Evolutionary conservation across 805 yeast species (phyloP).

Genomic region (Lachancea sp.): DNA sequence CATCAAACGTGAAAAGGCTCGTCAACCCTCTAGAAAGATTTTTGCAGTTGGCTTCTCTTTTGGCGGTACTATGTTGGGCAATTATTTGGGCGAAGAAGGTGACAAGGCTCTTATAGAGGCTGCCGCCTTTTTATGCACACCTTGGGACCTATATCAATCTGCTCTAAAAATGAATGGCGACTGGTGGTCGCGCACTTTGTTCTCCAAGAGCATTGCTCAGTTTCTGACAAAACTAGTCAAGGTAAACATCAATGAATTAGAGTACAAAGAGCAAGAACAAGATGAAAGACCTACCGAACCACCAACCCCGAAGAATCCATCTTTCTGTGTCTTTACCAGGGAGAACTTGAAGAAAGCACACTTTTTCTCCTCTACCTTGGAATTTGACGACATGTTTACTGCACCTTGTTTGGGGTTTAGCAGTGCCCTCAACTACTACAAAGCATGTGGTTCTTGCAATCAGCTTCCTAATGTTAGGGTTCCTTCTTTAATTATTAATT

Average conservation of each 20-base stretch:
- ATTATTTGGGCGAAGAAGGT: constrained; percentile 65
- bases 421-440: constrained; percentile 55
- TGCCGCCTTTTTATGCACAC: constrained; percentile 56
- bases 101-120: constrained; percentile 47
- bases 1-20: constrained; percentile 42
- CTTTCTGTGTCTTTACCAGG: constrained; percentile 27
- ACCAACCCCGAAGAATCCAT: constrained; percentile 21
- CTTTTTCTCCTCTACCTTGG: constrained; percentile 38
- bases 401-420: constrained; percentile 57
- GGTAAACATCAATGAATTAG: constrained; percentile 36
- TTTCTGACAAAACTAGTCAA: constrained; percentile 40
- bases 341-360: constrained; percentile 34
- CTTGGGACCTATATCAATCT: constrained; percentile 66
- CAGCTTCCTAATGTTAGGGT: constrained; percentile 50
- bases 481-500: constrained; percentile 55
- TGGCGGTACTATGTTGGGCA: constrained; percentile 61
- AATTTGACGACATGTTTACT: constrained; percentile 60
- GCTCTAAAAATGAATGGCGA: constrained; percentile 38
- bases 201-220: constrained; percentile 38
- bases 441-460: constrained; percentile 57
- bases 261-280: constrained; percentile 27
- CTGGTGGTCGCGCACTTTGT: constrained; percentile 37
- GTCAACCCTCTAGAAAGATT: constrained; percentile 58
- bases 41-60: constrained; percentile 64
- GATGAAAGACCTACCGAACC: constrained; percentile 14